A percentile compares a stretch with the other conserved stretches of the same genome.
These are phyloP conservation scores for Grosmannia clavigera DNA, from an alignment of 2,329 filamentous ascomycete species.

Conservation along the genomic window DNA sequence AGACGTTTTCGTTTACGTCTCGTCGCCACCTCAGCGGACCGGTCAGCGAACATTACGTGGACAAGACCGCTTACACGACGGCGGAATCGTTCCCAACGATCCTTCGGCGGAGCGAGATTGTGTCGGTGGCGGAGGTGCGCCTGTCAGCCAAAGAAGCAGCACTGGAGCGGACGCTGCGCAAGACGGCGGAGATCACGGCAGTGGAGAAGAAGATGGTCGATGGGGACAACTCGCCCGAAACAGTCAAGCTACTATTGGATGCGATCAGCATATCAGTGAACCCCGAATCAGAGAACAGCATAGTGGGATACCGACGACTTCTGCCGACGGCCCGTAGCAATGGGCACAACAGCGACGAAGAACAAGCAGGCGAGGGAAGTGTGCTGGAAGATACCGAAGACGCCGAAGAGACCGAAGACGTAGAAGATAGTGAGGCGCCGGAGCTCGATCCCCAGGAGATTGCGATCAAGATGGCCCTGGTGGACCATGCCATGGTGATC, in stretches of 20 bases:
- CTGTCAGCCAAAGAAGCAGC: conserved; percentile 75
- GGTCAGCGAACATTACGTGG: conserved; percentile 61
- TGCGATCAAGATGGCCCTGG: conserved; percentile 70
- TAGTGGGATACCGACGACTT: conserved; percentile 65
- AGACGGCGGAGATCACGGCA: conserved; percentile 70
- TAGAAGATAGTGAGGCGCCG: conserved; percentile 23
- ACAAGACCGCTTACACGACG: conserved; percentile 76
- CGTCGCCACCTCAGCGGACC: conserved; percentile 57
- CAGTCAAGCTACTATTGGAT: conserved; percentile 57
- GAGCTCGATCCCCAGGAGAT: conserved; percentile 52
- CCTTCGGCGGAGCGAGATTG: conserved; percentile 72
- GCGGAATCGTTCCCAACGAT: conserved; percentile 86
- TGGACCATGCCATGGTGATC: conserved; percentile 81
- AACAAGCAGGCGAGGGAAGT: conserved; percentile 21
- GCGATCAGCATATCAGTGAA: conserved; percentile 68
- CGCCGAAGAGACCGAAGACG: conserved; percentile 28
- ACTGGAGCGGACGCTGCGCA: conserved; percentile 77
- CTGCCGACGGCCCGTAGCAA: conserved; percentile 39
- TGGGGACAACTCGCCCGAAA: conserved; percentile 50
- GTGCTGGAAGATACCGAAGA: conserved; percentile 29
- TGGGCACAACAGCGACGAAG: conserved; percentile 22
- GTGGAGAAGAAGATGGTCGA: conserved; percentile 64
- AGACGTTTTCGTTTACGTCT: conserved; percentile 64
- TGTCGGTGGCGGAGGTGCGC: conserved; percentile 51
- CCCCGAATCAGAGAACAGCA: conserved; percentile 59